Evolutionary conservation across 2,329 filamentous ascomycete genomes (phyloP).

Genomic region (Cadophora gregata): DNA sequence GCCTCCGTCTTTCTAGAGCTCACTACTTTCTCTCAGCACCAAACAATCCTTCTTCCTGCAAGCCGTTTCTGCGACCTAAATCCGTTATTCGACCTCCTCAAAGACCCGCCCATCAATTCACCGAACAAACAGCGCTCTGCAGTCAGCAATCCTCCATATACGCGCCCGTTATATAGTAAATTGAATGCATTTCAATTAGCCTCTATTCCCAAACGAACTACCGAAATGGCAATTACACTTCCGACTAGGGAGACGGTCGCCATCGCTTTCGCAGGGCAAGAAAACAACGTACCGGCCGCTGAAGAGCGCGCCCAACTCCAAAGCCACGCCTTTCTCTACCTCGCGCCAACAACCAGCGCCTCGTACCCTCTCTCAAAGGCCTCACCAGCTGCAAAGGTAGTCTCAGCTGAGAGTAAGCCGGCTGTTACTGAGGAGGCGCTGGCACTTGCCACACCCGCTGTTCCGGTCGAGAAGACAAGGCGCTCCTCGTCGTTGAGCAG

Average conservation of each 20-base stretch:
- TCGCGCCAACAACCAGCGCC: slow-evolving; percentile 39
- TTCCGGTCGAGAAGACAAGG: slow-evolving; percentile 26
- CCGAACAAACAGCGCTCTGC: slow-evolving; percentile 20
- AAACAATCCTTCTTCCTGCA: slow-evolving; percentile 20
- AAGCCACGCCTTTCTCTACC: slow-evolving; percentile 37
- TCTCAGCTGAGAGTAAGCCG: slow-evolving; percentile 18
- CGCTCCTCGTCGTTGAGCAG: slow-evolving; percentile 34
- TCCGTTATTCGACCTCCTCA: slow-evolving; percentile 18
- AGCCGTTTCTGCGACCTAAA: slow-evolving; percentile 29
- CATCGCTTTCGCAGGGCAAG: slow-evolving; percentile 27
- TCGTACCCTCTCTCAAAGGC: slow-evolving; percentile 35
- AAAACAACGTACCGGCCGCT: slow-evolving; percentile 33
- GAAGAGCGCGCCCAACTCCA: slow-evolving; percentile 25
- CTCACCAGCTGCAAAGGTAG: slow-evolving; percentile 11
- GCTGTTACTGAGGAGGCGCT: slow-evolving; percentile 10
- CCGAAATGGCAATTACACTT: slow-evolving; percentile 30
- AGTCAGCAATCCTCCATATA: slow-evolving; percentile 16
- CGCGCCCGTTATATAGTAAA: neutral
- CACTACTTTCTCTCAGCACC: slow-evolving; percentile 4
- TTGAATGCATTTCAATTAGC: slow-evolving; percentile 20
- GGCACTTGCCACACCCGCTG: slow-evolving; percentile 16
- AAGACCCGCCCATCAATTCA: slow-evolving; percentile 20
- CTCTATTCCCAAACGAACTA: neutral
- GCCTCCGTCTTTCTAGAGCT: slow-evolving; percentile 9
- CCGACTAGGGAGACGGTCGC: slow-evolving; percentile 27